phyloP scores from a whole-genome alignment of 1,284 basidiomycete species.

The Puccinia hordei region DNA sequence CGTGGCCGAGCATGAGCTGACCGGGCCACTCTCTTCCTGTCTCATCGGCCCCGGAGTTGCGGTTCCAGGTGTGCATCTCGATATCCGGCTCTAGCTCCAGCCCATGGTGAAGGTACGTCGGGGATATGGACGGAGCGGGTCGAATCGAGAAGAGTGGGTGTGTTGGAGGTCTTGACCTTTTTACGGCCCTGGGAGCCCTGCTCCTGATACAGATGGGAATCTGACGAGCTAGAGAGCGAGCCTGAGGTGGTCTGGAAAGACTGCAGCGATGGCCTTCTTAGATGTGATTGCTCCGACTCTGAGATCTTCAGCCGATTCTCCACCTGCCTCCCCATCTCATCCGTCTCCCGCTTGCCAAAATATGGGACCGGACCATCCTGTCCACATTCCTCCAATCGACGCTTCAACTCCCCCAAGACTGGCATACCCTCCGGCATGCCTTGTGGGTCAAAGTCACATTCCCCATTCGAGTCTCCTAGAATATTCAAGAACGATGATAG shows the following conservation, averaged over 20 bases:
- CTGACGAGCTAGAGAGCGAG: constrained; percentile 18
- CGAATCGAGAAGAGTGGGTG: background rate
- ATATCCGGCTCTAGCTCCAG: background rate
- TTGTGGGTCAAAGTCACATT: constrained; percentile 47
- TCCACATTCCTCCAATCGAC: constrained; percentile 7
- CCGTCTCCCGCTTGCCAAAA: constrained; percentile 28
- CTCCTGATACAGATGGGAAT: constrained; percentile 24
- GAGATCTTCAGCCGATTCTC: constrained; percentile 28
- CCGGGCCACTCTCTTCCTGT: background rate
- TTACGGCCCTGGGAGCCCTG: background rate
- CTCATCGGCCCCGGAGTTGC: background rate
- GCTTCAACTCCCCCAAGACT: constrained; percentile 31
- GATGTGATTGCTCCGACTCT: background rate
- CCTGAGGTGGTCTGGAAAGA: constrained; percentile 31
- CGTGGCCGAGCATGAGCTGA: background rate
- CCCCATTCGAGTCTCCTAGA: constrained; percentile 39
- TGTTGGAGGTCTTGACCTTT: constrained; percentile 17
- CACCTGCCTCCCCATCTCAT: constrained; percentile 24
- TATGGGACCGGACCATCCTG: background rate
- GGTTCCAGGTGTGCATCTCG: constrained; percentile 15
- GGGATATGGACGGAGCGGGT: background rate
- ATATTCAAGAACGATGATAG: constrained; percentile 44
- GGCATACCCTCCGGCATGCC: constrained; percentile 49
- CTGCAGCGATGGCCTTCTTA: background rate
- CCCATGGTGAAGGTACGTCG: background rate